Percentiles rank a stretch among this genome's conserved stretches.
Conservation (phyloP, 2,329 filamentous ascomycete species). For the Xylariales sp. region DNA sequence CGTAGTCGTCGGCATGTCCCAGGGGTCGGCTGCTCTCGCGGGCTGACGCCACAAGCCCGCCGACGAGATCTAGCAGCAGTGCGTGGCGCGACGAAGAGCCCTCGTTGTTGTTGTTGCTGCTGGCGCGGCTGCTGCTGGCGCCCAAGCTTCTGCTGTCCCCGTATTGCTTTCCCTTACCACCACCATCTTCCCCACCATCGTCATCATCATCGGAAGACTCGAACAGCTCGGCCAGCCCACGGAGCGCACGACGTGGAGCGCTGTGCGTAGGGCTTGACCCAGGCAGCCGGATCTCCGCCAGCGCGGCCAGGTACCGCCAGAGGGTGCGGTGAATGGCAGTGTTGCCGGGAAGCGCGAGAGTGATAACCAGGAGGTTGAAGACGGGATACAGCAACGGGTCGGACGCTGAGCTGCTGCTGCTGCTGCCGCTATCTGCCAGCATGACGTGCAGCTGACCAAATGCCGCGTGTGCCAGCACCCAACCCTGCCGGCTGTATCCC, state of each 20-base stretch:
- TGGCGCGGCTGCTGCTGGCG: no score
- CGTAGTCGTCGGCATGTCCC: no score
- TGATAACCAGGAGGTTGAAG: conserved; percentile 4
- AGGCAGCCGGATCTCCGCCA: conserved; percentile 1
- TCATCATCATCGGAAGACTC: neutral
- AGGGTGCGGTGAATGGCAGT: neutral
- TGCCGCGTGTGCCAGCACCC: conserved; percentile 15
- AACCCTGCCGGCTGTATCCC: conserved; percentile 15
- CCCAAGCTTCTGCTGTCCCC: no score
- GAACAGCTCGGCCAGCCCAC: conserved; percentile 2
- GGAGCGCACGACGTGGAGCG: neutral
- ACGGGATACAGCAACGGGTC: conserved; percentile 5
- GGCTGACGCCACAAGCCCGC: no score
- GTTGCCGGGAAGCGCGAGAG: neutral
- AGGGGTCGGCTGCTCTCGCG: no score
- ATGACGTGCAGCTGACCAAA: conserved; percentile 18
- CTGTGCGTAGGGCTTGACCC: neutral
- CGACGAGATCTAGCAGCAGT: no score
- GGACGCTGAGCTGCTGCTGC: no score
- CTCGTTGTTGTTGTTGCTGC: no score
- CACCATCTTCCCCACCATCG: no score
- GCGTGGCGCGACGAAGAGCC: no score
- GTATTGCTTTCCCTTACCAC: neutral
- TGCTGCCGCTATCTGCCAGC: conserved; percentile 13
- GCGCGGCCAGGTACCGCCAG: conserved; percentile 1